Percentiles rank a stretch among this genome's conserved stretches.
Conservation (phyloP, 495 filamentous ascomycete genomes). For the Coniosporium apollinis region DNA sequence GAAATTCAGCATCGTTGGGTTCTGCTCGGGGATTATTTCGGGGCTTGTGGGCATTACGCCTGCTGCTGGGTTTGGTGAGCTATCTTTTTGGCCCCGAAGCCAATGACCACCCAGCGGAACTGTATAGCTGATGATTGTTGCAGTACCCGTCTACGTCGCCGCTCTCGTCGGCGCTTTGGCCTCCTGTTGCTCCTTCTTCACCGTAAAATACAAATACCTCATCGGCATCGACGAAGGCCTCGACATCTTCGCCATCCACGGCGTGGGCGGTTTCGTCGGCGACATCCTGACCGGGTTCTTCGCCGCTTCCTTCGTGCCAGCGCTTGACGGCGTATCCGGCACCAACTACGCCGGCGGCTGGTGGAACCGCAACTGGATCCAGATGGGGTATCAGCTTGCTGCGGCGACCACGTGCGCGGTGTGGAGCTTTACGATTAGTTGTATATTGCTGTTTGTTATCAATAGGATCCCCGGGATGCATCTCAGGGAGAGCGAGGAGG, state of each 20-base stretch:
- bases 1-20: conserved; percentile 35
- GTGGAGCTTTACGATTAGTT: conserved; percentile 11
- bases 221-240: conserved; percentile 15
- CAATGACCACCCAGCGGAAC: too few relatives aligned
- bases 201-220: conserved; percentile 12
- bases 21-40: conserved; percentile 45
- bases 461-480: conserved; percentile 15
- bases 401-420: conserved; percentile 10
- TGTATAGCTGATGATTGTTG: too few relatives aligned
- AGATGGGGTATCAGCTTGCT: conserved; percentile 17
- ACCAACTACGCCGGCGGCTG: conserved; percentile 10
- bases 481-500: conserved; percentile 14
- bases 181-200: conserved; percentile 4
- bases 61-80: conserved; percentile 28
- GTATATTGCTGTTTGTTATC: conserved; percentile 13
- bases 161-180: conserved; percentile 11
- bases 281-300: conserved; percentile 15
- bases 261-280: conserved; percentile 14
- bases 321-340: conserved; percentile 9
- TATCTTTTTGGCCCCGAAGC: too few relatives aligned
- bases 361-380: conserved; percentile 13
- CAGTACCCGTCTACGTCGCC: conserved; percentile 11
- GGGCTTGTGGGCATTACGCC: conserved; percentile 50
- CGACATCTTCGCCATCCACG: conserved; percentile 17
- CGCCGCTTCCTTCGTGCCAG: conserved; percentile 9